Evolutionary conservation across 371 early-diverging fungal species (phyloP), one percentile per base, ranked within the genome.

Genomic region (Paraphysoderma sedebokerense): DNA sequence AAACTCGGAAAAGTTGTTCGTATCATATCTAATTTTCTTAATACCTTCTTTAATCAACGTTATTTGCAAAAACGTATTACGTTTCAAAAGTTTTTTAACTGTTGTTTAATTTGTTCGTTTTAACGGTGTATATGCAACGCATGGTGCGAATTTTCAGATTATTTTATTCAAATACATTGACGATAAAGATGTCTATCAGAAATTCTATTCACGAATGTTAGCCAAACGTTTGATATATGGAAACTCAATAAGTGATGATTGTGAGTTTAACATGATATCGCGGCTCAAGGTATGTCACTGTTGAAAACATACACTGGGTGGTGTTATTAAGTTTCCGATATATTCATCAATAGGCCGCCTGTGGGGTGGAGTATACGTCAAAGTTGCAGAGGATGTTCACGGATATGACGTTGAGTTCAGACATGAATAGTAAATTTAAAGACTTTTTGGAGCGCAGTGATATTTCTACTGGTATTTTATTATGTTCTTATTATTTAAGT

Each of bases 121-220:
- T 52, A 13, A 12, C 37, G n/a, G n/a, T n/a, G n/a, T n/a, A n/a
- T n/a, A n/a, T n/a, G n/a, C n/a, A 41, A 12, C 5, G n/a, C 29
- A n/a, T n/a, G n/a, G n/a, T n/a, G n/a, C n/a, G n/a, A n/a, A n/a
- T n/a, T n/a, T 19, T 5, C 48, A 76, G 74, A 81, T 84, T 62
- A 76, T 74, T 8, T 59, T 87, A 12, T 92, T 87, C 66, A 82
- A 83, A 54, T 95, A 87, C 55, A 76, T 93, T 19, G 90, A 88
- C 42, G 91, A 90, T 61, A 84, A 85, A 59, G 95, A 93, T 54
- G 81, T 92, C 8, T 93, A 91, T 64, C 92, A 91, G 59, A 85
- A 87, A 65, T 85, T 85, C 48, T 93, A 93, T 61, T 76, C 82
- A n/a, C 74, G 78, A 49, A 76, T 74, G 66, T 57, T 93, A 52